Base-by-base conservation (phyloP, 1,139 yeast species). In the Yamadazyma spencermartinsiae region DNA sequence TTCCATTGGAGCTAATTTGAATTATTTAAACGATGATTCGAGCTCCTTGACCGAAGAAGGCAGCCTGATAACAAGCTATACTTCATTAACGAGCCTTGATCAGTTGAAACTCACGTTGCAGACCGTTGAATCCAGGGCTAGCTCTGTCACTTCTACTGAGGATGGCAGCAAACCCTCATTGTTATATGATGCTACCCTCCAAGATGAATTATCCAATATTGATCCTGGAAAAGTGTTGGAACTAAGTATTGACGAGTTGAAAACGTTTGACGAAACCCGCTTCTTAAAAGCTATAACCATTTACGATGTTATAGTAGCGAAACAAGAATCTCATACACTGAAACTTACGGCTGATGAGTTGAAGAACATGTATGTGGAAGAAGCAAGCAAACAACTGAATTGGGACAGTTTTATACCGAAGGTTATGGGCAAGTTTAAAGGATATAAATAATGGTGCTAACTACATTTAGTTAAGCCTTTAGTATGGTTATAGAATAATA, bases 1-100 rank as follows among this genome's bases (percentile, higher is more conserved):
- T 18, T 86, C 94, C 2, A 87, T 88, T 51, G 96, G 96, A 13
- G 73, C 78, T 31, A 72, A 61, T 42, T 64, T 71, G 46, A 60
- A 70, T 35, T 68, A 66, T 38, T 56, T 67, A 40, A 65, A 66
- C 44, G 63, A 59, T 18, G 62, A 59, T 37, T 38, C 26, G 13
- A 36, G 44, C 4, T 31, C 40, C 30, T 34, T 42, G 30, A 44
- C 39, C 2, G 31, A 14, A 6, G 20, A 21, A 26, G 12, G 28
- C 17, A 14, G 34, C 15, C 12, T 34, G 39, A 5, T 4, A 16
- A 20, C 20, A 16, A 61, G 65, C 43, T 56, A 52, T 30, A 48
- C 67, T 1, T 63, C 69, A 2, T 44, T 63, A 15, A 51, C 64
- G 31, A 63, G 68, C 33, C 50, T 64, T 25, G 57, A 52, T 27